phyloP scores from a whole-genome alignment of 2,329 filamentous ascomycete genomes.

The Alternaria incomplexa region DNA sequence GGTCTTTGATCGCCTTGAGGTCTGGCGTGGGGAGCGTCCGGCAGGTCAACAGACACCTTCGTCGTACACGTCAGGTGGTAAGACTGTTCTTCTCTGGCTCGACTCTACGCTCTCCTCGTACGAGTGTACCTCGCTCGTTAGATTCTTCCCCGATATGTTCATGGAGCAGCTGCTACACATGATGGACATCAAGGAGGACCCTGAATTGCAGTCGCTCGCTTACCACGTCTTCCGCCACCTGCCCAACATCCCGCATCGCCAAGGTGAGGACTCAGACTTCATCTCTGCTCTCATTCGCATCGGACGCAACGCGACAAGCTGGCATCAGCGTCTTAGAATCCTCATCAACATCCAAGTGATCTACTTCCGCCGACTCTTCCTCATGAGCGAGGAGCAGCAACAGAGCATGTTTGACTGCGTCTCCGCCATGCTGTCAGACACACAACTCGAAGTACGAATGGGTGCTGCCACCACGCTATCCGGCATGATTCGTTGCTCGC shows the following conservation, averaged over 20 bases:
- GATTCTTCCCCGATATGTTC: conserved; percentile 88
- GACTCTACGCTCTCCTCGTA: conserved; percentile 89
- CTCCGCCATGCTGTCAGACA: conserved; percentile 91
- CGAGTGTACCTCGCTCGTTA: conserved; percentile 87
- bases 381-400: conserved; percentile 77
- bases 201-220: conserved; percentile 89
- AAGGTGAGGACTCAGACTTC: conserved; percentile 83
- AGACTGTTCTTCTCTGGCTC: conserved; percentile 94
- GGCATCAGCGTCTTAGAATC: conserved; percentile 94
- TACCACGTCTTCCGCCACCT: conserved; percentile 97
- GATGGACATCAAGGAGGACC: conserved; percentile 99
- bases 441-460: conserved; percentile 91
- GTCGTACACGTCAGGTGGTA: conserved; percentile 92
- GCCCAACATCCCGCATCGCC: conserved; percentile 90
- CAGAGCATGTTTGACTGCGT: conserved; percentile 86
- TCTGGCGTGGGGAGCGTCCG: conserved; percentile 82
- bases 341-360: conserved; percentile 99
- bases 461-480: conserved; percentile 92
- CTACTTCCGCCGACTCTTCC: conserved; percentile 94
- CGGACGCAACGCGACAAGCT: conserved; percentile 80
- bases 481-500: conserved; percentile 97
- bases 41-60: conserved; percentile 93
- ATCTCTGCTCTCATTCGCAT: conserved; percentile 87
- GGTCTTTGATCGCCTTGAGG: conserved; percentile 80
- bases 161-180: conserved; percentile 95